phyloP scores from a whole-genome alignment of 1,284 basidiomycete species.

The Fomes fomentarius region DNA sequence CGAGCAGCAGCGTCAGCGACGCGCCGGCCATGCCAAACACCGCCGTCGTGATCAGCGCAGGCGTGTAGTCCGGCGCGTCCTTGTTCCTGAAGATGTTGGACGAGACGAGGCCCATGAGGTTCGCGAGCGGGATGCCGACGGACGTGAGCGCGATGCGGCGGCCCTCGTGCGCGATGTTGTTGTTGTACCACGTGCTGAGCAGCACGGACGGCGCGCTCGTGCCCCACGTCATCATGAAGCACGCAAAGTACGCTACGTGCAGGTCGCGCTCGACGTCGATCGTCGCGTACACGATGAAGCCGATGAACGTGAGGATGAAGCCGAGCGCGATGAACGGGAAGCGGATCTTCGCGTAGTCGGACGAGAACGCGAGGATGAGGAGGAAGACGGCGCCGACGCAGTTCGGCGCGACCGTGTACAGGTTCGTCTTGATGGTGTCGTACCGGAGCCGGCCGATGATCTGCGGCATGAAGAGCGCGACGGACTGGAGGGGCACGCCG shows the following conservation, averaged over 20 bases:
- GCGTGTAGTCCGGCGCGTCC: constrained; percentile 42
- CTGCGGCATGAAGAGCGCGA: constrained; percentile 55
- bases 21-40: constrained; percentile 9
- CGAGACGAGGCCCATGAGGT: constrained; percentile 52
- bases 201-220: constrained; percentile 52
- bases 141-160: constrained; percentile 52
- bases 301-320: constrained; percentile 45
- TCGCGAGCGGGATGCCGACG: constrained; percentile 52
- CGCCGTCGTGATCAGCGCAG: constrained; percentile 12
- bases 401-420: constrained; percentile 57
- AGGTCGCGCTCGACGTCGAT: constrained; percentile 44
- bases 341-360: constrained; percentile 49
- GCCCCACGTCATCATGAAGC: constrained; percentile 50
- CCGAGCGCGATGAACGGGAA: constrained; percentile 35
- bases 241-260: constrained; percentile 52
- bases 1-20: constrained; percentile 9
- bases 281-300: constrained; percentile 54
- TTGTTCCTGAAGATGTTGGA: constrained; percentile 54
- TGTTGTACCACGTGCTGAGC: constrained; percentile 53
- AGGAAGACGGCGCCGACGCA: constrained; percentile 51
- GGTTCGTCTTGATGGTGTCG: constrained; percentile 50
- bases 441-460: constrained; percentile 55
- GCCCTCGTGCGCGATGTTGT: constrained; percentile 53
- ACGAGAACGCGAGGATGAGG: constrained; percentile 52
- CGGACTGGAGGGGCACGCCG: constrained; percentile 50